A percentile compares a stretch with the other conserved stretches of the same genome.
Conservation (phyloP, 169 alveolate genomes). For the Cryptosporidium tyzzeri region DNA sequence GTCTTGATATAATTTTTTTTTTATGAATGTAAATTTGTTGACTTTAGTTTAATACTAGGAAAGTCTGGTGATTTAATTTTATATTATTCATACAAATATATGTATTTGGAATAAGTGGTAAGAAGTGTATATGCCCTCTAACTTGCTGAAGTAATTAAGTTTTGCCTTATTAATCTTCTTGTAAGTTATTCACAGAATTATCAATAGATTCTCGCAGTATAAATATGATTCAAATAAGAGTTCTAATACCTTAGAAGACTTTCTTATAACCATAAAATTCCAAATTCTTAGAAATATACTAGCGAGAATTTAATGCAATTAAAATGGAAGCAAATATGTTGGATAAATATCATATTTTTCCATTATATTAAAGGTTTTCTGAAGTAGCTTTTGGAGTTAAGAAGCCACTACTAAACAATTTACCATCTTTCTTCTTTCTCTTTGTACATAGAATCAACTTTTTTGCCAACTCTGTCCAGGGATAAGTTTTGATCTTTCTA, state of each 20-base stretch:
- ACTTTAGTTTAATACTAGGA: constrained; percentile 3
- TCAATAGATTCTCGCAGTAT: neutral
- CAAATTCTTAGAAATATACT: neutral
- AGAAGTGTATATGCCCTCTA: neutral
- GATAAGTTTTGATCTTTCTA: constrained; percentile 68
- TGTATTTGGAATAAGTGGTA: neutral
- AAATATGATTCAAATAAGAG: no score
- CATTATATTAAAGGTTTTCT: constrained; percentile 10
- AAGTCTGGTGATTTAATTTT: neutral
- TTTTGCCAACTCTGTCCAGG: constrained; percentile 70
- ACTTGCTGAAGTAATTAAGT: constrained; percentile 6
- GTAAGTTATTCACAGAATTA: neutral
- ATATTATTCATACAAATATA: neutral
- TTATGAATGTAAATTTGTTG: neutral
- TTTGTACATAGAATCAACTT: constrained; percentile 70
- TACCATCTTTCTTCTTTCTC: constrained; percentile 65
- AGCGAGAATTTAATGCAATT: no score
- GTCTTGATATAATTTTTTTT: neutral
- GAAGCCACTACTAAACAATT: constrained; percentile 17
- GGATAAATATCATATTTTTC: neutral
- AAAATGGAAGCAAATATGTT: neutral
- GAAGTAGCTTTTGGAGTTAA: constrained; percentile 44
- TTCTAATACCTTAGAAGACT: neutral
- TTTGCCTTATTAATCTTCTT: neutral
- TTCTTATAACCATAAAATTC: no score